Conservation (phyloP, 192 early-diverging fungal species). For the Mortierella antarctica region DNA sequence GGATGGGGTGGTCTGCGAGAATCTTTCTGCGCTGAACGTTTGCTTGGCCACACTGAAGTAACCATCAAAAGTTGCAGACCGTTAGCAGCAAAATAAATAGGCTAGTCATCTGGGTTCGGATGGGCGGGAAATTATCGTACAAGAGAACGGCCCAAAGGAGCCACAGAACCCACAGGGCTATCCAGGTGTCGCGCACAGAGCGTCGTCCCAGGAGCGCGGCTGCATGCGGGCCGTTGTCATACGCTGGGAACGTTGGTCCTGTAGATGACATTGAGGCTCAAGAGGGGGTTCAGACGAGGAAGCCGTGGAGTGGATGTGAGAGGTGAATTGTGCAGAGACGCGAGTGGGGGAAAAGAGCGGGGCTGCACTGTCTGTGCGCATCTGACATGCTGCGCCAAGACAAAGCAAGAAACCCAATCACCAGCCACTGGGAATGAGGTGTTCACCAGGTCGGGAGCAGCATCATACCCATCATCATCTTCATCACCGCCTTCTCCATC, state of each 20-base stretch:
- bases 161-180: slow-evolving; percentile 41
- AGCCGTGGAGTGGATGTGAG: background rate
- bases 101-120: background rate
- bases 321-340: background rate
- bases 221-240: background rate
- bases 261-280: background rate
- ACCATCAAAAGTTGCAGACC: background rate
- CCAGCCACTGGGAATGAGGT: no score
- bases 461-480: background rate
- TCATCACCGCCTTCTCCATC: no score
- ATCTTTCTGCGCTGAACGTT: no score
- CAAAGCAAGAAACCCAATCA: no score
- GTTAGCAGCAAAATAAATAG: background rate
- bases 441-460: background rate
- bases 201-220: slow-evolving; percentile 9
- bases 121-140: slow-evolving; percentile 7
- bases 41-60: no score
- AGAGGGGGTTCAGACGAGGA: background rate
- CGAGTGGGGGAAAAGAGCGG: background rate
- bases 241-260: background rate
- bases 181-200: slow-evolving; percentile 45
- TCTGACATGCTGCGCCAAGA: no score
- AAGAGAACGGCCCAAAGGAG: slow-evolving; percentile 36
- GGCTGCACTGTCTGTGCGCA: no score
- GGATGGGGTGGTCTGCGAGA: no score